A percentile compares a stretch with the other conserved stretches of the same genome.
phyloP scores from a whole-genome alignment of 371 early-diverging fungal species.

The Syncephalis plumigaleata region DNA sequence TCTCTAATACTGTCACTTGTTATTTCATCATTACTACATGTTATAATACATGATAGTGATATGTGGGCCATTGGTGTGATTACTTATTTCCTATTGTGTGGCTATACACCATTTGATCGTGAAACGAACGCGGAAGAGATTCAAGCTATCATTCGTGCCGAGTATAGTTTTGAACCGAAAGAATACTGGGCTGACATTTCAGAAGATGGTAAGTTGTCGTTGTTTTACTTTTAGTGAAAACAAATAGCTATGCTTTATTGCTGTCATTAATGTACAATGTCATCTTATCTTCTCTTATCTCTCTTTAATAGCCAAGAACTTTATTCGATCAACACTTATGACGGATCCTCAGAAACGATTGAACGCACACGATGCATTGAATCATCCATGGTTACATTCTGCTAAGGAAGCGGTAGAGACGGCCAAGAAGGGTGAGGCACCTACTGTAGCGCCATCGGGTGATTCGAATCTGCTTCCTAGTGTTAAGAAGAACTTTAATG shows the following conservation, averaged over 20 bases:
- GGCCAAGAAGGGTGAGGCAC: not conserved
- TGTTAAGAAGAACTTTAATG: constrained; percentile 67
- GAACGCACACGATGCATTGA: constrained; percentile 54
- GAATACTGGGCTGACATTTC: constrained; percentile 52
- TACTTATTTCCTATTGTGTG: constrained; percentile 73
- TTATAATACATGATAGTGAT: constrained; percentile 34
- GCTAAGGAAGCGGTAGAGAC: not conserved
- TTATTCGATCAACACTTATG: constrained; percentile 53
- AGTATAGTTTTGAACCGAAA: constrained; percentile 50
- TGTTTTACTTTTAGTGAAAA: too few species aligned
- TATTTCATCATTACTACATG: too few species aligned
- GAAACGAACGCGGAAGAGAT: constrained; percentile 35
- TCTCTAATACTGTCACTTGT: too few species aligned
- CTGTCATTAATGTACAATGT: not conserved
- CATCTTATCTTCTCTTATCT: not conserved
- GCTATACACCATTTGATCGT: constrained; percentile 81
- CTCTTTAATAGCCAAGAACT: constrained; percentile 48
- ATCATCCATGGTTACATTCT: constrained; percentile 44
- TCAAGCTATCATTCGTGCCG: constrained; percentile 51
- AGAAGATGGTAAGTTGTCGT: constrained; percentile 9
- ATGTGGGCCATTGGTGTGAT: constrained; percentile 91
- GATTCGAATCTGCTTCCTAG: constrained; percentile 42
- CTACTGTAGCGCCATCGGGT: constrained; percentile 1
- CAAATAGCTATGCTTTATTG: not conserved
- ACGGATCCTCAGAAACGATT: constrained; percentile 53